phyloP scores from a whole-genome alignment of 768 basidiomycete species.

The Holtermanniella nyarrowii region DNA sequence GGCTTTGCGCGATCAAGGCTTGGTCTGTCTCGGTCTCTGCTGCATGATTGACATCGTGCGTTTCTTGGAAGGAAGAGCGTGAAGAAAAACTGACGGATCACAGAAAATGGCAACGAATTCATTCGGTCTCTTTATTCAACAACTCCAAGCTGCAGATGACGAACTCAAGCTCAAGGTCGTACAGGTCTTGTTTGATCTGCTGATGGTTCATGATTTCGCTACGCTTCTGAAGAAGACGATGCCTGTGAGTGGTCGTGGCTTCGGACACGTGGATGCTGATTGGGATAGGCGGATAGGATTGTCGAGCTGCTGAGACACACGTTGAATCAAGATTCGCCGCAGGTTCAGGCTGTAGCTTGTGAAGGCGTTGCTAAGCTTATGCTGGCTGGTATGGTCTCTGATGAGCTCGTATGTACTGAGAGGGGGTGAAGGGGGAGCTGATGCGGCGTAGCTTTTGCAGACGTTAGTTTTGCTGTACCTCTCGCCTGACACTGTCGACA shows the following conservation, averaged over 20 bases:
- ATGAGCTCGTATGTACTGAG: constrained; percentile 51
- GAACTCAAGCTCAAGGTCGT: constrained; percentile 58
- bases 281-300: constrained; percentile 46
- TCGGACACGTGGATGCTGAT: neutral
- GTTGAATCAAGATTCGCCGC: constrained; percentile 52
- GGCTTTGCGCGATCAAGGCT: constrained; percentile 65
- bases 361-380: constrained; percentile 80
- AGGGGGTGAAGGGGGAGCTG: neutral
- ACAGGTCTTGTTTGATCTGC: constrained; percentile 72
- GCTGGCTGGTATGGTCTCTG: constrained; percentile 61
- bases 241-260: constrained; percentile 19
- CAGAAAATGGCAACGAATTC: constrained; percentile 50
- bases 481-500: constrained; percentile 66
- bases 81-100: constrained; percentile 1
- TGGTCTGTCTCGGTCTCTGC: constrained; percentile 69
- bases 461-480: constrained; percentile 56
- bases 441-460: constrained; percentile 44
- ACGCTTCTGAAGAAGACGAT: constrained; percentile 30
- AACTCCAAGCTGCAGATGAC: constrained; percentile 57
- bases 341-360: constrained; percentile 61
- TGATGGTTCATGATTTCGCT: constrained; percentile 69
- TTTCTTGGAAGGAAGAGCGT: constrained; percentile 12
- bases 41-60: constrained; percentile 57
- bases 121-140: constrained; percentile 71
- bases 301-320: constrained; percentile 57